These are phyloP conservation scores for Lactarius tabidus DNA, from an alignment of 768 basidiomycete genomes.

Conservation along the genomic window DNA sequence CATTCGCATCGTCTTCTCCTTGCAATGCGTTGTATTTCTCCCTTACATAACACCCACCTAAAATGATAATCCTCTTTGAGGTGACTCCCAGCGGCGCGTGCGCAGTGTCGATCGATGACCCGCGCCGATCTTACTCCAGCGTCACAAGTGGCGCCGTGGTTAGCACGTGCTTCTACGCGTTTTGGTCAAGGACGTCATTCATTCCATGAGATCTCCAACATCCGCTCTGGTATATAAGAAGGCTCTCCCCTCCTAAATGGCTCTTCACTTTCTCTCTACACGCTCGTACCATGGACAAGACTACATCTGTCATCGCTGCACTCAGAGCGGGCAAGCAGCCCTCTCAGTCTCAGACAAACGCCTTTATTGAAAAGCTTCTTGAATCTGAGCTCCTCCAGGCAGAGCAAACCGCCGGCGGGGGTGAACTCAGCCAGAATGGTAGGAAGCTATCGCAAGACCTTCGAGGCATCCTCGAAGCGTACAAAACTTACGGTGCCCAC, in stretches of 20 bases:
- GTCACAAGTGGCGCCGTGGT: slow-evolving; percentile 1
- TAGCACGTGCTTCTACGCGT: slow-evolving; percentile 4
- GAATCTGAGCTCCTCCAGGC: slow-evolving; percentile 45
- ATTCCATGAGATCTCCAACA: neutral
- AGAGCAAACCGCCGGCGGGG: slow-evolving; percentile 37
- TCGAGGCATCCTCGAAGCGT: slow-evolving; percentile 50
- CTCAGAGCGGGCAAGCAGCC: slow-evolving; percentile 70
- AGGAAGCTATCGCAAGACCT: slow-evolving; percentile 47
- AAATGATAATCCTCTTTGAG: slow-evolving; percentile 2
- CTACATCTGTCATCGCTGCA: slow-evolving; percentile 59
- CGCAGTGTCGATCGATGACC: no score
- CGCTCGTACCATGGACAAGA: slow-evolving; percentile 50
- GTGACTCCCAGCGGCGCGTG: neutral
- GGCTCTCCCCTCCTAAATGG: neutral
- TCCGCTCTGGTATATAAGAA: slow-evolving; percentile 3
- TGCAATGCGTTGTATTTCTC: slow-evolving; percentile 16
- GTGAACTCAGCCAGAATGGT: slow-evolving; percentile 54
- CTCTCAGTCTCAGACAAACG: slow-evolving; percentile 51
- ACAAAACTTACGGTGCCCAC: slow-evolving; percentile 48
- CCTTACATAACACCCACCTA: slow-evolving; percentile 3
- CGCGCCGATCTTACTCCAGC: neutral
- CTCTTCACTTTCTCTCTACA: neutral
- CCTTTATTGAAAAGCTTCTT: slow-evolving; percentile 53
- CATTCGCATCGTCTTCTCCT: slow-evolving; percentile 7
- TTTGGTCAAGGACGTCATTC: slow-evolving; percentile 11